These are phyloP conservation scores for Hortiboletus campestris DNA, from an alignment of 768 basidiomycete species.

Conservation along the genomic window DNA sequence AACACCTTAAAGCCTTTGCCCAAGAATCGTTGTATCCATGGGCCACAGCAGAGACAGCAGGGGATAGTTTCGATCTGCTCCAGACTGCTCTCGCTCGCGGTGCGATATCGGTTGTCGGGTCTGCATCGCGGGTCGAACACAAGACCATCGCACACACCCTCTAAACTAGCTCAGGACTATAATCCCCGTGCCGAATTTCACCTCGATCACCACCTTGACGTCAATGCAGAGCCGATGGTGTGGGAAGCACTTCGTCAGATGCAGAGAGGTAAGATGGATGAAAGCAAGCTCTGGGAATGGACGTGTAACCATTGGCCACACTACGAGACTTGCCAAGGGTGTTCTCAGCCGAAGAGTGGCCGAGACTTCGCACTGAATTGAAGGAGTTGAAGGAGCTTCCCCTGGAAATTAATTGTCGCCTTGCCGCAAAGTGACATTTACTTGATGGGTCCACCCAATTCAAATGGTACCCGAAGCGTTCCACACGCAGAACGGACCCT, in stretches of 20 bases:
- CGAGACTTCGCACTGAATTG: conserved; percentile 34
- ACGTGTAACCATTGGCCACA: conserved; percentile 57
- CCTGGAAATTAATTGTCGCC: conserved; percentile 51
- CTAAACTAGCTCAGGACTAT: conserved; percentile 38
- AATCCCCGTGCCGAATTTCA: conserved; percentile 60
- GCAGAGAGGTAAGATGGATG: conserved; percentile 29
- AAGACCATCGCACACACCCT: conserved; percentile 54
- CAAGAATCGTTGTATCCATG: conserved; percentile 55
- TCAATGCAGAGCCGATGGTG: conserved; percentile 48
- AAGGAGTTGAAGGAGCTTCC: conserved; percentile 40
- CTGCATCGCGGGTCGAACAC: conserved; percentile 65
- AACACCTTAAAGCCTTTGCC: conserved; percentile 48
- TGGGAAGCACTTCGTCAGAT: conserved; percentile 50
- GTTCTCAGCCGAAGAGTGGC: conserved; percentile 48
- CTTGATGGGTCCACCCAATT: conserved; percentile 53
- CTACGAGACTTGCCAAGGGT: conserved; percentile 51
- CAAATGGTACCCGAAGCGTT: conserved; percentile 22
- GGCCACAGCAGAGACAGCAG: conserved; percentile 34
- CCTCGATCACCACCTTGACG: conserved; percentile 64
- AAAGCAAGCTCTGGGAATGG: conserved; percentile 28
- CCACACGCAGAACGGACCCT: conserved; percentile 52
- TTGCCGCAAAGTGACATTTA: conserved; percentile 67
- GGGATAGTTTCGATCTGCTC: conserved; percentile 47
- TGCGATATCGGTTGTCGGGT: conserved; percentile 54
- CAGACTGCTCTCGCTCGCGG: conserved; percentile 37